Base-by-base conservation (phyloP, 2,329 filamentous ascomycete species). In the Microcera coccophila region DNA sequence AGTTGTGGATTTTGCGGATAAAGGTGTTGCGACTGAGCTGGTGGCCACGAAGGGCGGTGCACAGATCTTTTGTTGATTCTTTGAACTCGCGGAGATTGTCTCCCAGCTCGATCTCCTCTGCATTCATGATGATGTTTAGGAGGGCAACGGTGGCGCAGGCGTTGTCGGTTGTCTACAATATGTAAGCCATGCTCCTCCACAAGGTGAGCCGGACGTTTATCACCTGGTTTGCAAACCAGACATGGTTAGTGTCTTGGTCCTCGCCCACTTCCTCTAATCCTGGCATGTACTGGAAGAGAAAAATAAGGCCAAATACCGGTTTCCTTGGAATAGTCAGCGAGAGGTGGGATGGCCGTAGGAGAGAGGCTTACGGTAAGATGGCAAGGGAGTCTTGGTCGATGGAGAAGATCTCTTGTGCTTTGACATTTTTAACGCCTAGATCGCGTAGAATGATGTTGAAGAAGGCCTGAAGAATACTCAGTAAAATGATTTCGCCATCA, bases 141-240 rank as follows among this genome's bases (percentile, higher is more conserved):
- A 97, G 73, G 3, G 93, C 90, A 35, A 96, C 81, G n/a, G 88
- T 93, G 16, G 89, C 93, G 66, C 93, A 98, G 19, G 89, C 85
- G 64, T 95, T 95, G 42, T 79, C 76, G 0, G 82, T 84, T 1
- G 87, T 89, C 84, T 91, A 10, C 5, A 17, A 24, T 8, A 20
- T 26, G 24, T 61, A 29, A 57, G 48, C 26, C 28, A 5, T 36
- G 39, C 17, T n/a, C 15, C 12, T 5, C 29, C 2, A 19, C 21
- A 16, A 14, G 20, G 24, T 2, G 10, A 19, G n/a, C 11, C 17
- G 20, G 11, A 2, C 20, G 18, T 21, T 8, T 5, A 56, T 16
- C 61, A 87, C 85, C 69, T 95, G 91, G 58, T 96, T 96, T 20
- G 90, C 90, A 63, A 96, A 97, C 91, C 93, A 98, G 15, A 97